Percentiles rank a stretch among this genome's conserved stretches.
Evolutionary conservation across 2,329 filamentous ascomycete genomes (phyloP).

Genomic region (Pseudogymnoascus sp.): DNA sequence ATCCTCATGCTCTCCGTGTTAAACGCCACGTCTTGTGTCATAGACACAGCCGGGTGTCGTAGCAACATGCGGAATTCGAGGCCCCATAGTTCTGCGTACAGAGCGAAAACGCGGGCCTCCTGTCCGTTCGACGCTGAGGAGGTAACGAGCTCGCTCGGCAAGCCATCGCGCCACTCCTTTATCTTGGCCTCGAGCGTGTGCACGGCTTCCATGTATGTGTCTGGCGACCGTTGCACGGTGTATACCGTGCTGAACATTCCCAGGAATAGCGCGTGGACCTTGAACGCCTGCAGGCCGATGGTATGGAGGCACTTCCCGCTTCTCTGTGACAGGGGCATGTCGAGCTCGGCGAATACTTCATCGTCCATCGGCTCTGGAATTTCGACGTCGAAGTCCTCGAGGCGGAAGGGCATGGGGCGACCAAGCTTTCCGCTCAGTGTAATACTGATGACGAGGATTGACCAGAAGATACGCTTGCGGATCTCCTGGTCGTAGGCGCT

Average conservation of each 20-base stretch:
- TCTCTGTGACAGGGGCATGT: conserved; percentile 45
- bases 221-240: conserved; percentile 54
- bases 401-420: conserved; percentile 64
- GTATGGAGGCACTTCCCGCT: conserved; percentile 58
- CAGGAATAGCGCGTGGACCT: conserved; percentile 58
- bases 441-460: conserved; percentile 57
- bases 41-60: conserved; percentile 54
- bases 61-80: conserved; percentile 54
- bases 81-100: conserved; percentile 47
- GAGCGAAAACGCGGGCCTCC: conserved; percentile 42
- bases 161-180: conserved; percentile 52
- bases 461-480: conserved; percentile 73
- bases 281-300: conserved; percentile 59
- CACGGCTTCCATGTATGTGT: conserved; percentile 57
- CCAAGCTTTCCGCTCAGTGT: conserved; percentile 70
- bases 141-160: conserved; percentile 53
- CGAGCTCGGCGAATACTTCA: conserved; percentile 57
- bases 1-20: conserved; percentile 57
- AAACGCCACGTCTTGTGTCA: conserved; percentile 46
- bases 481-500: conserved; percentile 59
- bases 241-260: conserved; percentile 75
- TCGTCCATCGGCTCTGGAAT: conserved; percentile 67
- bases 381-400: conserved; percentile 72
- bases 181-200: conserved; percentile 59
- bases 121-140: conserved; percentile 35